phyloP scores from a whole-genome alignment of 1,284 basidiomycete genomes.

The Naganishia sp. region DNA sequence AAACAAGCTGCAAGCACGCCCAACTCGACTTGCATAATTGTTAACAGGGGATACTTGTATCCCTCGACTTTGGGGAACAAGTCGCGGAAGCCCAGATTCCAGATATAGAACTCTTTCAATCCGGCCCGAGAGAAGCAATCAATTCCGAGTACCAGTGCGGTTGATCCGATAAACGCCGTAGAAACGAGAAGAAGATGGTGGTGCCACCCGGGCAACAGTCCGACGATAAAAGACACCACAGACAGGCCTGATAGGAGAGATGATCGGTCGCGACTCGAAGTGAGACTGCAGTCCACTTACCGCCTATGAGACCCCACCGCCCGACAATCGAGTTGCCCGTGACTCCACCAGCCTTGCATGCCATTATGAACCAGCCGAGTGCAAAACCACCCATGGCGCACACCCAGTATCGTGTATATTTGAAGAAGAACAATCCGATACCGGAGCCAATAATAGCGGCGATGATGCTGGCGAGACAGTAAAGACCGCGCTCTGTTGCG shows the following conservation, averaged over 20 bases:
- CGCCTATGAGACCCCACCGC: conserved; percentile 84
- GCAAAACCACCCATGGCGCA: conserved; percentile 87
- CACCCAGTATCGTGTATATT: conserved; percentile 78
- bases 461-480: conserved; percentile 77
- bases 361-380: conserved; percentile 82
- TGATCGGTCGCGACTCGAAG: not conserved
- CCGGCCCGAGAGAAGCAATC: conserved; percentile 90
- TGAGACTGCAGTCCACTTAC: conserved; percentile 54
- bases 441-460: conserved; percentile 80
- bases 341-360: conserved; percentile 76
- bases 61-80: conserved; percentile 77
- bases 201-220: conserved; percentile 70
- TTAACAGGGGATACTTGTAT: conserved; percentile 77
- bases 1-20: conserved; percentile 76
- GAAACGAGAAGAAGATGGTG: conserved; percentile 77
- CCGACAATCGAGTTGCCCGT: conserved; percentile 68
- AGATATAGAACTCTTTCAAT: conserved; percentile 95
- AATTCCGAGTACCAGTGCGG: conserved; percentile 86
- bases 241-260: conserved; percentile 38
- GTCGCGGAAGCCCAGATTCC: conserved; percentile 74
- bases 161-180: conserved; percentile 76
- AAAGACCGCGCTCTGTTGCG: conserved; percentile 78
- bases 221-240: conserved; percentile 63
- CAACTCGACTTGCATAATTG: conserved; percentile 90
- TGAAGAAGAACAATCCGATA: conserved; percentile 83